Percentiles rank a stretch among this genome's conserved stretches.
phyloP scores from a whole-genome alignment of 2,329 filamentous ascomycete genomes.

The Thermomyces lanuginosus region DNA sequence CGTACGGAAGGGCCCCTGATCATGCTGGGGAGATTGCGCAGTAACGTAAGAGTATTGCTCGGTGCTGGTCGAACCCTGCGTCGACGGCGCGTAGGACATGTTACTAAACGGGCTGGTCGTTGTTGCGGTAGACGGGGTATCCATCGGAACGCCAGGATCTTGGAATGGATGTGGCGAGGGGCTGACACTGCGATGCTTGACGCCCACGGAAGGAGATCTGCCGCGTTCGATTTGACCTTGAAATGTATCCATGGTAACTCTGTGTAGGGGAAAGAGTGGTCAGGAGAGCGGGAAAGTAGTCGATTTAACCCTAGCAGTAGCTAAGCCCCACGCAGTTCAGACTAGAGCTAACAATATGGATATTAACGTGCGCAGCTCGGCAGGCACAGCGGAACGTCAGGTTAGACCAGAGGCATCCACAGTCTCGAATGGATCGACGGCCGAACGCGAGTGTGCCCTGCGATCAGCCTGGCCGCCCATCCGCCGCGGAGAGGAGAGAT shows the following conservation, averaged over 20 bases:
- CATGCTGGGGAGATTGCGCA: conserved; percentile 13
- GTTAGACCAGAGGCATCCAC: no score
- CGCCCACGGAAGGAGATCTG: conserved; percentile 20
- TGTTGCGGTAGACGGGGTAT: conserved; percentile 18
- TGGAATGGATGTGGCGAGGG: conserved; percentile 28
- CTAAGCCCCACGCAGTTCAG: no score
- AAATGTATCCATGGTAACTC: no score
- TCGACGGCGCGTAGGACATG: conserved; percentile 17
- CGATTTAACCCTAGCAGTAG: no score
- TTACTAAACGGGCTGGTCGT: conserved; percentile 16
- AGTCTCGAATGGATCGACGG: no score
- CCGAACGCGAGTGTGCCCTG: conserved; percentile 7
- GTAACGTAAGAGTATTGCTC: conserved; percentile 24
- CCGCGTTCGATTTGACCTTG: no score
- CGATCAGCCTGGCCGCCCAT: conserved; percentile 6
- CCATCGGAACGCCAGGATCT: conserved; percentile 19
- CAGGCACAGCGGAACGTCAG: neutral
- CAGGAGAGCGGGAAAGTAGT: no score
- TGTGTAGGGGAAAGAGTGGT: no score
- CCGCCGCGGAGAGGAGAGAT: no score
- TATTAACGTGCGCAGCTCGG: no score
- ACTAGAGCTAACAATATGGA: no score
- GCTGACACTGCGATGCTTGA: conserved; percentile 27
- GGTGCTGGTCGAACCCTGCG: conserved; percentile 12
- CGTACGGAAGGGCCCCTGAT: conserved; percentile 20